A percentile compares a stretch with the other conserved stretches of the same genome.
These are phyloP conservation scores for Ogataea methylovora DNA, from an alignment of 805 yeast species.

Conservation along the genomic window DNA sequence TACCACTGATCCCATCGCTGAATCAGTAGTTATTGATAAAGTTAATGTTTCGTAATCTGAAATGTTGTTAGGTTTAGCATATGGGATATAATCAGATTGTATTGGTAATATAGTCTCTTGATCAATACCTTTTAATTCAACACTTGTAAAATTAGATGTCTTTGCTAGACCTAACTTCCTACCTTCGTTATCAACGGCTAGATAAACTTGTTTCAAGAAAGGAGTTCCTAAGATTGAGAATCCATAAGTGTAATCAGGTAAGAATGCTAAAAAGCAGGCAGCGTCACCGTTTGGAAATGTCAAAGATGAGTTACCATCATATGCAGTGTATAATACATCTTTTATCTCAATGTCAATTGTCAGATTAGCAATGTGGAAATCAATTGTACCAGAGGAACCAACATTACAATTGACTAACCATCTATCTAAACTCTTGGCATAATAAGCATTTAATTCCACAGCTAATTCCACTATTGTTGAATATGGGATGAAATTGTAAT, in stretches of 20 bases:
- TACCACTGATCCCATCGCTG: slow-evolving; percentile 8
- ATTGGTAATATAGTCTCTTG: slow-evolving; percentile 7
- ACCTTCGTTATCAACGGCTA: slow-evolving; percentile 61
- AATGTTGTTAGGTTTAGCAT: slow-evolving; percentile 18
- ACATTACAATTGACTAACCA: slow-evolving; percentile 65
- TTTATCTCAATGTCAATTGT: slow-evolving; percentile 41
- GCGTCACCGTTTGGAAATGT: slow-evolving; percentile 43
- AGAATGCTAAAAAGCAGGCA: slow-evolving; percentile 50
- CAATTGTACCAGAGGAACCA: slow-evolving; percentile 40
- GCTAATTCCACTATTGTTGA: slow-evolving; percentile 54
- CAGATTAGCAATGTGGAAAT: slow-evolving; percentile 46
- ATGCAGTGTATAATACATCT: slow-evolving; percentile 36
- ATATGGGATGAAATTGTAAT: slow-evolving; percentile 45
- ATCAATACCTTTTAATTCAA: not conserved
- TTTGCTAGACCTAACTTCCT: slow-evolving; percentile 49
- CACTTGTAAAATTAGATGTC: slow-evolving; percentile 17
- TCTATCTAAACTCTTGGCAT: slow-evolving; percentile 32
- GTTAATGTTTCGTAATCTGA: slow-evolving; percentile 15
- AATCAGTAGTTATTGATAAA: slow-evolving; percentile 16
- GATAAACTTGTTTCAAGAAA: slow-evolving; percentile 42
- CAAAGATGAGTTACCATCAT: slow-evolving; percentile 26
- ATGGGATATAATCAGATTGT: slow-evolving; percentile 23
- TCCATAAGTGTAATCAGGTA: slow-evolving; percentile 42
- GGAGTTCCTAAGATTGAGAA: slow-evolving; percentile 52
- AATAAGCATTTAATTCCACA: slow-evolving; percentile 62